These are phyloP conservation scores for Mallotus repandus DNA, from an alignment of 441 rosid genomes.

Conservation along the genomic window DNA sequence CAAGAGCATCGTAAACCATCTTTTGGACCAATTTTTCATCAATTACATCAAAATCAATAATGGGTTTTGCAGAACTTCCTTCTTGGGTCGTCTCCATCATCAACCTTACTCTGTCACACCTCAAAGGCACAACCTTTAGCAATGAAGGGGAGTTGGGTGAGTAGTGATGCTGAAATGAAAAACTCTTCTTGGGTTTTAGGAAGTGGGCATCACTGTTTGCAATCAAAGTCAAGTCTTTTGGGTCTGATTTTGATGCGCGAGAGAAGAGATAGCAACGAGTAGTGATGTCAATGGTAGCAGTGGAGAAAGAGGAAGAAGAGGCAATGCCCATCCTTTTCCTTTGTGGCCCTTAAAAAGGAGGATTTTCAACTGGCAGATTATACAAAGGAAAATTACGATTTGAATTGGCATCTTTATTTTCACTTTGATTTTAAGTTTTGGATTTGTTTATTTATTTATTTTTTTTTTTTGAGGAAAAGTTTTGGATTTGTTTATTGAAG, in stretches of 20 bases:
- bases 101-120: constrained; percentile 38
- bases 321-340: constrained; percentile 41
- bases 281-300: constrained; percentile 17
- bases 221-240: constrained; percentile 18
- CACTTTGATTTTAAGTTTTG: neutral
- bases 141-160: constrained; percentile 13
- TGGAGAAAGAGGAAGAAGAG: constrained; percentile 39
- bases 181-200: constrained; percentile 15
- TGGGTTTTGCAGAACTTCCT: constrained; percentile 31
- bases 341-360: neutral
- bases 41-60: constrained; percentile 44
- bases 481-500: neutral
- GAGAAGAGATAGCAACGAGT: constrained; percentile 14
- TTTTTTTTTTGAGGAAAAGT: neutral
- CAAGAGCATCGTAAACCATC: constrained; percentile 88
- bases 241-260: constrained; percentile 22
- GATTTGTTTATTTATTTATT: neutral
- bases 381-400: neutral
- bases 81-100: constrained; percentile 52
- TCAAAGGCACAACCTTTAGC: constrained; percentile 37
- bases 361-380: neutral
- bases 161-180: constrained; percentile 5
- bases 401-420: neutral
- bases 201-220: constrained; percentile 5
- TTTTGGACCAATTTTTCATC: constrained; percentile 67